A percentile compares a stretch with the other conserved stretches of the same genome.
Conservation (phyloP, 306 rosid genomes). For the Senna tora region DNA sequence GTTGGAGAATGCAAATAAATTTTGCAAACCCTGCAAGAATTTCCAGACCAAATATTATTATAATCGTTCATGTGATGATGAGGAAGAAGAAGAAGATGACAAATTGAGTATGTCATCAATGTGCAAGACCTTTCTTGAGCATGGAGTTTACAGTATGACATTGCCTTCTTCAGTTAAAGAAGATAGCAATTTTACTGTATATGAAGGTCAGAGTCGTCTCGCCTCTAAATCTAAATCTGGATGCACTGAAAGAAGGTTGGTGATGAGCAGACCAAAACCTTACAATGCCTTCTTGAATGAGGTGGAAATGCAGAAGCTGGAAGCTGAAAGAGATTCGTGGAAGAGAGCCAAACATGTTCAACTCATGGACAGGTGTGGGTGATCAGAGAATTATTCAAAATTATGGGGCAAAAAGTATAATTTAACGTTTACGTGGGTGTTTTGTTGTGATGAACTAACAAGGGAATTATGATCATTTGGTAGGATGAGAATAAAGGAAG, state of each 20-base stretch:
- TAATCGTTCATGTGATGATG: conserved; percentile 3
- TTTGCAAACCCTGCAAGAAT: conserved; percentile 35
- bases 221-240: conserved; percentile 24
- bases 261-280: conserved; percentile 38
- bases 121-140: conserved; percentile 15
- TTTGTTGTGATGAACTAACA: too few species aligned
- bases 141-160: conserved; percentile 36
- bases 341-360: conserved; percentile 53
- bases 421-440: too few species aligned
- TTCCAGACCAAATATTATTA: conserved; percentile 21
- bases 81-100: conserved; percentile 15
- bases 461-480: conserved; percentile 7
- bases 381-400: too few species aligned
- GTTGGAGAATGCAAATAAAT: conserved; percentile 49
- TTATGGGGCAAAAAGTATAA: too few species aligned
- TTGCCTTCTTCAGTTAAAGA: conserved; percentile 39
- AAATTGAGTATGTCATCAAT: conserved; percentile 37
- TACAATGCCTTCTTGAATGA: conserved; percentile 57
- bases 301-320: conserved; percentile 48
- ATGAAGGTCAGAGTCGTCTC: conserved; percentile 39
- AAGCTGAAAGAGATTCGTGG: conserved; percentile 53
- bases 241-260: conserved; percentile 3
- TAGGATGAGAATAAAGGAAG: conserved; percentile 64
- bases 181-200: conserved; percentile 48
- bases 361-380: conserved; percentile 56